A percentile compares a stretch with the other conserved stretches of the same genome.
phyloP scores from a whole-genome alignment of 2,329 filamentous ascomycete genomes.

The Pseudophaeomoniella oleicola region DNA sequence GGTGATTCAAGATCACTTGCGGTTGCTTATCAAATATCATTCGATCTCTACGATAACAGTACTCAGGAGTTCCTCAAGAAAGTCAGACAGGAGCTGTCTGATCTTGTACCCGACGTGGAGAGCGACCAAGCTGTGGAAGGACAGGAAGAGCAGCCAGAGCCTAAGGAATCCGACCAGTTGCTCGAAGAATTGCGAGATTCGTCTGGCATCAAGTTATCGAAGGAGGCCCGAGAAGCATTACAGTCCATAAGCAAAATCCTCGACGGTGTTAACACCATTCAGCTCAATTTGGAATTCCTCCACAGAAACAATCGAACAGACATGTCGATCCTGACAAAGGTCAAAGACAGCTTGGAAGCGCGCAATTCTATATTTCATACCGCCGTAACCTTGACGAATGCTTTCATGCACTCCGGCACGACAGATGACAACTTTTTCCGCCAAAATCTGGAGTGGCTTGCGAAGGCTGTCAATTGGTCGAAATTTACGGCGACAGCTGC shows the following conservation, averaged over 20 bases:
- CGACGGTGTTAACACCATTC: conserved; percentile 83
- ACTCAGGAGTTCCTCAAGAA: conserved; percentile 93
- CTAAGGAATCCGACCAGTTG: conserved; percentile 44
- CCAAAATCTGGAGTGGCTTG: conserved; percentile 93
- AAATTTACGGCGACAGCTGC: conserved; percentile 97
- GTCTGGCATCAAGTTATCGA: conserved; percentile 26
- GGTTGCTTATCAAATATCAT: conserved; percentile 91
- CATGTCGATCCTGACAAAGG: conserved; percentile 82
- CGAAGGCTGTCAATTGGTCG: conserved; percentile 98
- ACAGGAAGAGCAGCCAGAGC: conserved; percentile 37
- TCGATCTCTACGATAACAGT: conserved; percentile 95
- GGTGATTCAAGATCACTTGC: conserved; percentile 66
- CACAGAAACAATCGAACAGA: conserved; percentile 93
- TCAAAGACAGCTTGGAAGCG: conserved; percentile 87
- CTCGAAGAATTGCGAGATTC: conserved; percentile 37
- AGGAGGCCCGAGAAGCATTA: conserved; percentile 40
- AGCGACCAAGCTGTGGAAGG: conserved; percentile 32
- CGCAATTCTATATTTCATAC: conserved; percentile 98
- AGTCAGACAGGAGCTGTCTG: conserved; percentile 67
- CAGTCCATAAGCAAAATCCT: conserved; percentile 49
- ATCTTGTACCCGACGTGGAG: conserved; percentile 28
- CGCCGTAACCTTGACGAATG: conserved; percentile 91
- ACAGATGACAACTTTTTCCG: conserved; percentile 98
- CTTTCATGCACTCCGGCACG: conserved; percentile 98
- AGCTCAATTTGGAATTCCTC: conserved; percentile 88